Percentiles rank a stretch among this genome's conserved stretches.
phyloP scores from a whole-genome alignment of 2,329 filamentous ascomycete species.

The Huntiella omanensis region DNA sequence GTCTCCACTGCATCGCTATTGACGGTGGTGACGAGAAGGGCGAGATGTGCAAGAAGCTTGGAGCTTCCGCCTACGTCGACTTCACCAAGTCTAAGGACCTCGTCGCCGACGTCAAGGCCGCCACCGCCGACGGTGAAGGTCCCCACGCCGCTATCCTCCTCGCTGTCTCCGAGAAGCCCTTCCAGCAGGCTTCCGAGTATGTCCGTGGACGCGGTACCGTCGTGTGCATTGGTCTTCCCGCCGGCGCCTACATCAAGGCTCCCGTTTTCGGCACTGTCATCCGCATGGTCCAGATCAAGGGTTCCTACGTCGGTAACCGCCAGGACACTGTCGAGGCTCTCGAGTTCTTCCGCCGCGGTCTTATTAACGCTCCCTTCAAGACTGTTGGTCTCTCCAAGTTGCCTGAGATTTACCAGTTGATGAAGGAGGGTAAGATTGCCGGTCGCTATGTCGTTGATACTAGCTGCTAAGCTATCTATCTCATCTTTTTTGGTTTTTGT shows the following conservation, averaged over 20 bases:
- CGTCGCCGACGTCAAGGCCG: constrained; percentile 65
- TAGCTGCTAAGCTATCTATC: constrained; percentile 28
- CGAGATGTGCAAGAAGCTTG: constrained; percentile 49
- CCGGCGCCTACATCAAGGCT: constrained; percentile 58
- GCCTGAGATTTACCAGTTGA: constrained; percentile 59
- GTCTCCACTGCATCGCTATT: constrained; percentile 60
- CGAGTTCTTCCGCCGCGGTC: constrained; percentile 68
- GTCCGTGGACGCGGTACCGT: constrained; percentile 67
- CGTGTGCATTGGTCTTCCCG: constrained; percentile 76
- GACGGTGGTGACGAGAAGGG: constrained; percentile 70
- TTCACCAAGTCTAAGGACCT: constrained; percentile 60
- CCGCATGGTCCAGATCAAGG: constrained; percentile 80
- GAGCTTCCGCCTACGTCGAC: constrained; percentile 59
- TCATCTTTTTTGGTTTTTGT: no score
- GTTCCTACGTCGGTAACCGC: constrained; percentile 84
- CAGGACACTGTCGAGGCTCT: constrained; percentile 75
- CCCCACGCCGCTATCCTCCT: constrained; percentile 77
- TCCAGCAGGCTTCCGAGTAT: constrained; percentile 85
- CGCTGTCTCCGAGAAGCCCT: constrained; percentile 75
- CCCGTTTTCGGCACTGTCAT: constrained; percentile 81
- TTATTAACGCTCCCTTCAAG: constrained; percentile 82
- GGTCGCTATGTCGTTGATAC: constrained; percentile 67
- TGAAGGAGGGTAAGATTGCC: constrained; percentile 52
- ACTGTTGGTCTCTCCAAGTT: constrained; percentile 63
- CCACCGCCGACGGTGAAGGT: constrained; percentile 61